phyloP scores from a whole-genome alignment of 2,329 filamentous ascomycete genomes.

The Fusarium stilboides region DNA sequence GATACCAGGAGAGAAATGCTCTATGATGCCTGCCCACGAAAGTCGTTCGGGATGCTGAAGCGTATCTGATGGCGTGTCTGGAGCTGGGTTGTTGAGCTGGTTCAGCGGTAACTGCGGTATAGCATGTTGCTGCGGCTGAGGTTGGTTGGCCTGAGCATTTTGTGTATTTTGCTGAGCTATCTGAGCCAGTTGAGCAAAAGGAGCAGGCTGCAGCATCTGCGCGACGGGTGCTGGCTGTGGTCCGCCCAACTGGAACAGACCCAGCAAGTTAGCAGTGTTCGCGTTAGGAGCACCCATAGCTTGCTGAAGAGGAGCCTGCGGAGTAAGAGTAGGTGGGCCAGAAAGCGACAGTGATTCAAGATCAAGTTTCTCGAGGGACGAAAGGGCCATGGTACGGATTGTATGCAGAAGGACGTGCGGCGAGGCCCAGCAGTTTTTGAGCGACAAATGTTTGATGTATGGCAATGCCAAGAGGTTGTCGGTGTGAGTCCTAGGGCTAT shows the following conservation, averaged over 20 bases:
- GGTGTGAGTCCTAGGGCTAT: conserved; percentile 52
- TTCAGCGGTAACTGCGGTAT: not conserved
- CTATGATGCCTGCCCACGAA: conserved; percentile 61
- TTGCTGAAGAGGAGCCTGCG: conserved; percentile 49
- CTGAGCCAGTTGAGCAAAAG: conserved; percentile 4
- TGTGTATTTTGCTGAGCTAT: conserved; percentile 15
- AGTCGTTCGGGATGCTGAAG: conserved; percentile 52
- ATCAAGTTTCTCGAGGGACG: conserved; percentile 66
- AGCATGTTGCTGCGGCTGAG: not conserved
- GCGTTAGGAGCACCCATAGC: conserved; percentile 8
- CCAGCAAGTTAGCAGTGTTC: conserved; percentile 34
- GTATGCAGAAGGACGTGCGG: conserved; percentile 70
- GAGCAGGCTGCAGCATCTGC: not conserved
- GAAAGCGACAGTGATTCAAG: conserved; percentile 77
- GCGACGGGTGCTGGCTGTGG: not conserved
- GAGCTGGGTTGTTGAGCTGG: conserved; percentile 16
- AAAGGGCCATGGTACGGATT: conserved; percentile 63
- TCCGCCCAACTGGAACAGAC: conserved; percentile 33
- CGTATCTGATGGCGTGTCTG: conserved; percentile 24
- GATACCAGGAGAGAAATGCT: conserved; percentile 58
- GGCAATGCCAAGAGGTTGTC: conserved; percentile 67
- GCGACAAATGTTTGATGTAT: conserved; percentile 70
- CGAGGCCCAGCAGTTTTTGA: conserved; percentile 79
- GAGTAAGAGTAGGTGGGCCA: conserved; percentile 56
- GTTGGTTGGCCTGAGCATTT: conserved; percentile 6